These are phyloP conservation scores for Aspergillus sparsus DNA, from an alignment of 495 filamentous ascomycete genomes.

Conservation along the genomic window DNA sequence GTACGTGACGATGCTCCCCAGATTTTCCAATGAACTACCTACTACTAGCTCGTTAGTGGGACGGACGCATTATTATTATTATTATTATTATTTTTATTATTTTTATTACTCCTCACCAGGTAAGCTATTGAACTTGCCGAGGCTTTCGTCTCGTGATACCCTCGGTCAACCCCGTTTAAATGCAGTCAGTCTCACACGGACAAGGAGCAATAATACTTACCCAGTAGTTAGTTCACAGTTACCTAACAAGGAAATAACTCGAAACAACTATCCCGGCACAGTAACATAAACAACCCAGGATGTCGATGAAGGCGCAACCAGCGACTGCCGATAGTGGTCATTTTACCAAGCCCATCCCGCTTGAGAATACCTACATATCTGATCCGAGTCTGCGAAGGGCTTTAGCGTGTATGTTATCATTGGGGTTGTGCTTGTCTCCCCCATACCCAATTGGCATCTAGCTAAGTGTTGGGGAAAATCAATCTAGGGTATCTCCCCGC, in stretches of 20 bases:
- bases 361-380: constrained; percentile 39
- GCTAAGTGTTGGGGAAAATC: neutral
- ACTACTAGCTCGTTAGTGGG: neutral
- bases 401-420: constrained; percentile 28
- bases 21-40: neutral
- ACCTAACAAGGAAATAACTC: too few species aligned
- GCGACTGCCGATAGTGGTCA: constrained; percentile 39
- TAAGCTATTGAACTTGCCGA: neutral
- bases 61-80: too few species aligned
- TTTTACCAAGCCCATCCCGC: constrained; percentile 30
- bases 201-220: too few species aligned
- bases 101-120: neutral
- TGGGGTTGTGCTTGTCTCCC: neutral
- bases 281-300: neutral
- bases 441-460: constrained; percentile 1
- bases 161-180: neutral
- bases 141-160: constrained; percentile 36
- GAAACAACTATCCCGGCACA: neutral
- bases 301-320: constrained; percentile 16
- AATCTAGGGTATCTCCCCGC: constrained; percentile 36
- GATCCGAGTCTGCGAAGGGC: constrained; percentile 32
- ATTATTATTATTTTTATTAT: neutral
- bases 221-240: too few species aligned
- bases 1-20: neutral
- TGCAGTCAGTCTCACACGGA: too few species aligned